Percentiles rank a stretch among this genome's conserved stretches.
These are phyloP conservation scores for Ramularia collo-cygni DNA, from an alignment of 2,329 filamentous ascomycete species.

Conservation along the genomic window DNA sequence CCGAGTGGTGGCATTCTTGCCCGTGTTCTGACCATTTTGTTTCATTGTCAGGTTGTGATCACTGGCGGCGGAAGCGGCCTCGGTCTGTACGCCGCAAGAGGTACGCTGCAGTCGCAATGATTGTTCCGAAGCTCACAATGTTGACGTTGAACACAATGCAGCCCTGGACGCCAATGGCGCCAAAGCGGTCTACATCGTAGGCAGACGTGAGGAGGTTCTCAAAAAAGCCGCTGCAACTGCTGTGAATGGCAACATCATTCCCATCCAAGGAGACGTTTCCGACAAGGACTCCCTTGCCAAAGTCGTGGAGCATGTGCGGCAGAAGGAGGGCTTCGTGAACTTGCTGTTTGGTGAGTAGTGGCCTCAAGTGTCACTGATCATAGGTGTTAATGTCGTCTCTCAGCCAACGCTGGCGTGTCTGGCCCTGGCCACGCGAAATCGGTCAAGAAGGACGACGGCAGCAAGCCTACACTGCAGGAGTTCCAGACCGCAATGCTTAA, in stretches of 20 bases:
- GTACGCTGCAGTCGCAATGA: too few species aligned
- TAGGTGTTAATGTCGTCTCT: too few species aligned
- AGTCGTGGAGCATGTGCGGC: slow-evolving; percentile 33
- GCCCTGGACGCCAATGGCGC: slow-evolving; percentile 42
- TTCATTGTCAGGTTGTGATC: slow-evolving; percentile 34
- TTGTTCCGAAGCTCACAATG: too few species aligned
- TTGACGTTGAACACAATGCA: too few species aligned
- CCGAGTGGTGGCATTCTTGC: slow-evolving; percentile 30
- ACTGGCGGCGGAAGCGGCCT: slow-evolving; percentile 50
- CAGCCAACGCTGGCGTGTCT: slow-evolving; percentile 29
- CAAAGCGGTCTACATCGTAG: slow-evolving; percentile 48
- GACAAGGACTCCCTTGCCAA: slow-evolving; percentile 35
- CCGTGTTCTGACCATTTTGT: too few species aligned
- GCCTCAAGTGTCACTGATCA: too few species aligned
- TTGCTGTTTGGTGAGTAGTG: slow-evolving; percentile 15
- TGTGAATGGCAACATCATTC: slow-evolving; percentile 36
- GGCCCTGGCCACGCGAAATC: slow-evolving; percentile 16
- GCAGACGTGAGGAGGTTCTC: slow-evolving; percentile 42
- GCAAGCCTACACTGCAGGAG: slow-evolving; percentile 16
- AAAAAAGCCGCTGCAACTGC: slow-evolving; percentile 37
- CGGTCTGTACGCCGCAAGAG: slow-evolving; percentile 39
- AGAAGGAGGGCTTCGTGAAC: slow-evolving; percentile 31
- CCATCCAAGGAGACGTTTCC: slow-evolving; percentile 40
- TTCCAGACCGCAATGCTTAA: slow-evolving; percentile 11
- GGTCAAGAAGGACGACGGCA: slow-evolving; percentile 7